Evolutionary conservation across 176 grass and related monocot species (phyloP), one percentile per base, ranked within the genome.

Genomic region (Coix lacrymajobi): DNA sequence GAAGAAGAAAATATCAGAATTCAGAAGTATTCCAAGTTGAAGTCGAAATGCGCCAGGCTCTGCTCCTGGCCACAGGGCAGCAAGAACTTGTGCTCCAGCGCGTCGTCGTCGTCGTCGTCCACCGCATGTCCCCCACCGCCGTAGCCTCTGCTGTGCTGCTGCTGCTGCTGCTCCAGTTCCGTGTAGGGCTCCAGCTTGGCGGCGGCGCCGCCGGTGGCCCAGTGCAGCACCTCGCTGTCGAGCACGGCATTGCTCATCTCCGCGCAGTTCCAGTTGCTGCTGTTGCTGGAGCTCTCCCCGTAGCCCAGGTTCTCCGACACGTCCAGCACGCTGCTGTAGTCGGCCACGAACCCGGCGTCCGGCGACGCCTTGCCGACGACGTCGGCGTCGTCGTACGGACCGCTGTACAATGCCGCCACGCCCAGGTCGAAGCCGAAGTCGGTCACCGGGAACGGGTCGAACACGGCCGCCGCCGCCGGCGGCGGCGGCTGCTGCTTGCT

Each of bases 21-120:
- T 89, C 56, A 97, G 66, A 90, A 94, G 71, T 87, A 94, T 32
- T 97, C 94, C 88, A 97, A 44, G 77, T 83, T 89, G 84, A 97
- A 92, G 76, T 84, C 87, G 52, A 97, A 86, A 31, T 82, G 79
- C 4, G 80, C 72, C 20, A 86, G 65, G 88, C 83, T 73, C 66
- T 96, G 89, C 49, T 93, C 86, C 9, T 93, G 84, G 76, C 69
- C 25, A 7, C 85, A 91, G 32, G 84, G 84, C 69, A 85, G 78
- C 7, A 66, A 68, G 66, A 94, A 70, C 83, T 85, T 94, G 48
- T 80, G 87, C 45, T 94, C 85, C 88, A 88, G 68, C 46, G 75
- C 84, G 58, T 77, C 91, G n/a, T 52, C 69, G 9, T 85, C 82
- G 66, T 83, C 91, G 22, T 56, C 51, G 26, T 40, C 76, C 19